Conservation (phyloP, 2,329 filamentous ascomycete genomes). For the Parastagonospora nodorum region DNA sequence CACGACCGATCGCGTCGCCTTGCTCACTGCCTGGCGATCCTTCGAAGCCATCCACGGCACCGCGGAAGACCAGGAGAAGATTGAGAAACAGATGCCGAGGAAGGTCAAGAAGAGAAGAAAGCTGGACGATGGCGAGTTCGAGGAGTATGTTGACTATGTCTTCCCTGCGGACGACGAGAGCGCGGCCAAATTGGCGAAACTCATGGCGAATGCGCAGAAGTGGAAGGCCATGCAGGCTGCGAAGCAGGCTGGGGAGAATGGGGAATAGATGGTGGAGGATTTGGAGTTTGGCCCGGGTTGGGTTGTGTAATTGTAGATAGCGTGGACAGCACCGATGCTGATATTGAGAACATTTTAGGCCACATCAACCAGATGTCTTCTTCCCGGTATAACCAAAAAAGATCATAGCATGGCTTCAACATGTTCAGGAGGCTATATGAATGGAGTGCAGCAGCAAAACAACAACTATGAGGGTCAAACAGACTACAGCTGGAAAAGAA, state of each 20-base stretch:
- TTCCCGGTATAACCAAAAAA: too few species aligned
- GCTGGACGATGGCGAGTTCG: conserved; percentile 89
- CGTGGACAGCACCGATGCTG: not conserved
- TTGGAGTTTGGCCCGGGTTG: too few species aligned
- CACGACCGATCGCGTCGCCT: conserved; percentile 73
- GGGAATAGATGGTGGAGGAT: not conserved
- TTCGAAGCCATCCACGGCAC: conserved; percentile 89
- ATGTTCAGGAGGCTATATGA: too few species aligned
- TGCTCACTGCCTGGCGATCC: conserved; percentile 89
- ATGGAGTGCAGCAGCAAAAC: too few species aligned
- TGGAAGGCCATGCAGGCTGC: conserved; percentile 71
- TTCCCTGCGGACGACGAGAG: conserved; percentile 95
- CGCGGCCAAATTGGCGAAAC: conserved; percentile 78
- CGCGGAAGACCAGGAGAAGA: conserved; percentile 74
- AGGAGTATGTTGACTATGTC: conserved; percentile 96
- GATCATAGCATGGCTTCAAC: too few species aligned
- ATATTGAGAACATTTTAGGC: not conserved
- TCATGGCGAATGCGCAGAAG: conserved; percentile 82
- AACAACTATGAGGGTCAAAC: too few species aligned
- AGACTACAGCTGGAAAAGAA: too few species aligned
- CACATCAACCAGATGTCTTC: too few species aligned
- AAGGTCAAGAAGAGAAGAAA: conserved; percentile 90
- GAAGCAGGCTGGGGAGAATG: conserved; percentile 9
- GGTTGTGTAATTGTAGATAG: not conserved
- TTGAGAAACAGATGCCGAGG: conserved; percentile 92